Percentiles rank a stretch among this genome's conserved stretches.
These are phyloP conservation scores for Scheffersomyces coipomensis DNA, from an alignment of 805 yeast genomes.

Conservation along the genomic window DNA sequence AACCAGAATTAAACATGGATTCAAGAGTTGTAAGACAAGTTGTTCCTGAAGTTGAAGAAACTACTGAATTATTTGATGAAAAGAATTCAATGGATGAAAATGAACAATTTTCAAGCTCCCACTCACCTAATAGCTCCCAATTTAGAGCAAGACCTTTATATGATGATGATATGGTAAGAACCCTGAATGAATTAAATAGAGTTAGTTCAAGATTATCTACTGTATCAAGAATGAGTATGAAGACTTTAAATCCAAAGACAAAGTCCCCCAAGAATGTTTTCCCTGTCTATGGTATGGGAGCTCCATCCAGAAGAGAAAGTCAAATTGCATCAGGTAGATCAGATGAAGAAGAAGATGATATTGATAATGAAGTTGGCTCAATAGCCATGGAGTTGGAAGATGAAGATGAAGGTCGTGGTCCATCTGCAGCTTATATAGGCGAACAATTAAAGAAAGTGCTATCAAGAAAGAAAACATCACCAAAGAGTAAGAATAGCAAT, in stretches of 20 bases:
- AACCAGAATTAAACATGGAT: slow-evolving; percentile 73
- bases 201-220: slow-evolving; percentile 10
- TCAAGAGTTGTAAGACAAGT: slow-evolving; percentile 66
- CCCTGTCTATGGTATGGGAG: slow-evolving; percentile 79
- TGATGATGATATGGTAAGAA: neutral
- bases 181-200: slow-evolving; percentile 6
- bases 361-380: neutral
- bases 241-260: neutral
- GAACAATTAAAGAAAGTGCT: slow-evolving; percentile 15
- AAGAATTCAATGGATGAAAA: neutral
- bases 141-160: neutral
- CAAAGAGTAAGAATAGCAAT: slow-evolving; percentile 1
- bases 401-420: slow-evolving; percentile 1
- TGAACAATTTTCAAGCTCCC: neutral
- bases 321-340: slow-evolving; percentile 46
- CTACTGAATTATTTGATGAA: slow-evolving; percentile 3
- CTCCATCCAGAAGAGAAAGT: slow-evolving; percentile 53
- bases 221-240: slow-evolving; percentile 5
- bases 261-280: slow-evolving; percentile 73
- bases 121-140: neutral
- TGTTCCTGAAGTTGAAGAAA: slow-evolving; percentile 11
- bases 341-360: slow-evolving; percentile 6
- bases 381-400: neutral
- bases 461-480: slow-evolving; percentile 1
- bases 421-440: slow-evolving; percentile 20